Evolutionary conservation across 1,284 basidiomycete species (phyloP).

Genomic region (Ceratobasidium sp.): DNA sequence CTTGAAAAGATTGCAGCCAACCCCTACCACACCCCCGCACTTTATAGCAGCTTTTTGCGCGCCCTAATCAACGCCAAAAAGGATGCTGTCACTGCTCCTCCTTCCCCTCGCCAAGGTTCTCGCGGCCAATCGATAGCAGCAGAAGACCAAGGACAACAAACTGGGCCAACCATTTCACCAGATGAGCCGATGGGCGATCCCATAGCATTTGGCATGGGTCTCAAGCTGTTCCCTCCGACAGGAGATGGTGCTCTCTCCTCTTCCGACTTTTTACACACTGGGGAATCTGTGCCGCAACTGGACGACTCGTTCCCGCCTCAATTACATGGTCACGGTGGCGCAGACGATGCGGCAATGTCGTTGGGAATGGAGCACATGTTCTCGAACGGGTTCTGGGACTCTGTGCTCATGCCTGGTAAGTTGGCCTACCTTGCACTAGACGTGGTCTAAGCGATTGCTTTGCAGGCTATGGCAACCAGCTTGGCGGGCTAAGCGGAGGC

Average conservation of each 20-base stretch:
- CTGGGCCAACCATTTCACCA: constrained; percentile 23
- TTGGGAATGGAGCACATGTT: constrained; percentile 81
- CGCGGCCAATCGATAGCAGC: constrained; percentile 7
- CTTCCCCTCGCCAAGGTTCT: constrained; percentile 22
- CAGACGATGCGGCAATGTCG: constrained; percentile 55
- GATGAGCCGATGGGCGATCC: constrained; percentile 35
- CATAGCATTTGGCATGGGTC: constrained; percentile 4
- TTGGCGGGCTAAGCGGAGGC: constrained; percentile 79
- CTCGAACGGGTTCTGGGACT: constrained; percentile 81
- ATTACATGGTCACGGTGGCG: constrained; percentile 3
- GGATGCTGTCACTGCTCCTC: constrained; percentile 50
- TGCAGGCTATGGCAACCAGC: constrained; percentile 72
- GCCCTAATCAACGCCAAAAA: constrained; percentile 72
- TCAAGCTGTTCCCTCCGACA: constrained; percentile 41
- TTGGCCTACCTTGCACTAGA: constrained; percentile 42
- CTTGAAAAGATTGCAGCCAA: constrained; percentile 78
- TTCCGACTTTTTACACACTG: constrained; percentile 27
- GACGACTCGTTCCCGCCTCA: constrained; percentile 38
- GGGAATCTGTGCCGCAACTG: background rate
- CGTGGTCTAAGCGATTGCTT: constrained; percentile 19
- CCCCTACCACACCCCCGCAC: constrained; percentile 78
- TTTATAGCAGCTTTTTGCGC: constrained; percentile 86
- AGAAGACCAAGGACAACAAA: constrained; percentile 27
- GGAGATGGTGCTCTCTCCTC: constrained; percentile 18
- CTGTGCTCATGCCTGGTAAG: constrained; percentile 78